phyloP scores from a whole-genome alignment of 1,139 yeast species.

The Scheffersomyces lignicola region DNA sequence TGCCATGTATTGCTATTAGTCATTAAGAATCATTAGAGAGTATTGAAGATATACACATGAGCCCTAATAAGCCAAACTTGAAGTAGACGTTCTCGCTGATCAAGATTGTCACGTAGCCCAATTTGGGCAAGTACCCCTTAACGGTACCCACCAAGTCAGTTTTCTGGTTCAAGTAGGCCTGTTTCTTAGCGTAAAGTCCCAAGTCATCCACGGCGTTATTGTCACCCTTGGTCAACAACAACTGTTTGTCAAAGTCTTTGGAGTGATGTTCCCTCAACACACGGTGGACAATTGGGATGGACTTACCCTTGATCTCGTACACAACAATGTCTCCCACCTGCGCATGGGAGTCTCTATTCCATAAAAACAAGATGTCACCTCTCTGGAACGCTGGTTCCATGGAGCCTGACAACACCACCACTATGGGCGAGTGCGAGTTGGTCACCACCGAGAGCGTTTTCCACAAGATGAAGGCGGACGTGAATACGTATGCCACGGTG shows the following conservation, averaged over 20 bases:
- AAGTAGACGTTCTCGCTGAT: constrained; percentile 86
- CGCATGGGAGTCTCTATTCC: constrained; percentile 74
- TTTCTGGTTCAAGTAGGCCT: constrained; percentile 71
- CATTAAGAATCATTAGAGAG: constrained; percentile 43
- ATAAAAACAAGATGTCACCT: constrained; percentile 88
- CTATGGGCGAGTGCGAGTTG: constrained; percentile 89
- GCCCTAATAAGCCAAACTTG: constrained; percentile 68
- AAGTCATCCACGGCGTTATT: constrained; percentile 92
- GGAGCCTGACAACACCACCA: constrained; percentile 95
- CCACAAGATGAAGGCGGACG: constrained; percentile 93
- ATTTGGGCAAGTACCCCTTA: constrained; percentile 84
- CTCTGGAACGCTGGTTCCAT: constrained; percentile 99
- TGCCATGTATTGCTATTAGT: too few species aligned
- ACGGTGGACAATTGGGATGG: constrained; percentile 94
- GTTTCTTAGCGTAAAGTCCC: constrained; percentile 76
- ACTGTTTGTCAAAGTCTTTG: constrained; percentile 52
- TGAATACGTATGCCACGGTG: constrained; percentile 72
- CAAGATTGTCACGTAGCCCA: constrained; percentile 89
- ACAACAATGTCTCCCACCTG: constrained; percentile 95
- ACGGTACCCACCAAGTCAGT: constrained; percentile 87
- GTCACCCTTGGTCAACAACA: constrained; percentile 91
- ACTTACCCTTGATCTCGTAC: constrained; percentile 78
- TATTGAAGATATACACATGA: constrained; percentile 60
- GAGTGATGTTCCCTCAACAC: constrained; percentile 78
- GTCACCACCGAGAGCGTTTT: constrained; percentile 76